phyloP scores from a whole-genome alignment of 257 asterid genomes.

The Jacaranda mimosifolia region DNA sequence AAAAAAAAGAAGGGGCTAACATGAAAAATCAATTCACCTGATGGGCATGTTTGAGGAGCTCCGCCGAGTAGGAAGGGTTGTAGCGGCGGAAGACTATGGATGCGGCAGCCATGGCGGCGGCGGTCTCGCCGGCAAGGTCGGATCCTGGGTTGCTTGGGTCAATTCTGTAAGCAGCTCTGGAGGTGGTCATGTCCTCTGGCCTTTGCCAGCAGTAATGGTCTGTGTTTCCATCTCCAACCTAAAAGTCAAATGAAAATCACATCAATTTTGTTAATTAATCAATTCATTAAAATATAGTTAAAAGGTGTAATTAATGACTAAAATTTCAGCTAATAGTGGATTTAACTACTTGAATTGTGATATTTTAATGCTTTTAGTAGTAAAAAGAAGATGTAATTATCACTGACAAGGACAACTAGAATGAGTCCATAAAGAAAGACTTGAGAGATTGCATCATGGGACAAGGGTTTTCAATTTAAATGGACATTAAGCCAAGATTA shows the following conservation, averaged over 20 bases:
- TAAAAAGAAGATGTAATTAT: slow-evolving; percentile 15
- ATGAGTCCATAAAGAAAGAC: background rate
- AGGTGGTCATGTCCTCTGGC: slow-evolving; percentile 96
- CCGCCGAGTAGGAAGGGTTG: slow-evolving; percentile 69
- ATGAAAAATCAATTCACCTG: slow-evolving; percentile 57
- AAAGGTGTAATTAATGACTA: background rate
- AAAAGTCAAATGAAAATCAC: slow-evolving; percentile 26
- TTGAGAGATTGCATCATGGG: background rate
- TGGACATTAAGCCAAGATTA: slow-evolving; percentile 19
- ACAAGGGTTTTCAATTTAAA: background rate
- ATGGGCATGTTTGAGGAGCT: slow-evolving; percentile 78
- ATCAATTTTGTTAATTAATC: slow-evolving; percentile 14
- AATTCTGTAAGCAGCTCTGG: slow-evolving; percentile 76
- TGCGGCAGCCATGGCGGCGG: slow-evolving; percentile 98
- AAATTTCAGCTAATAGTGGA: background rate
- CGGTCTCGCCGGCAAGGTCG: slow-evolving; percentile 96
- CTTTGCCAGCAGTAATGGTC: slow-evolving; percentile 98
- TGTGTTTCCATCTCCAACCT: slow-evolving; percentile 97
- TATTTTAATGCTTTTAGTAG: slow-evolving; percentile 16
- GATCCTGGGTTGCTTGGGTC: slow-evolving; percentile 90
- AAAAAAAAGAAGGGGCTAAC: background rate
- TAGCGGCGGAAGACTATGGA: slow-evolving; percentile 83
- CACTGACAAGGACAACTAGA: slow-evolving; percentile 30
- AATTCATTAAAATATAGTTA: background rate
- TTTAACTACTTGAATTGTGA: slow-evolving; percentile 15